Evolutionary conservation across 192 early-diverging fungal genomes (phyloP).

Genomic region (Coemansia sp.): DNA sequence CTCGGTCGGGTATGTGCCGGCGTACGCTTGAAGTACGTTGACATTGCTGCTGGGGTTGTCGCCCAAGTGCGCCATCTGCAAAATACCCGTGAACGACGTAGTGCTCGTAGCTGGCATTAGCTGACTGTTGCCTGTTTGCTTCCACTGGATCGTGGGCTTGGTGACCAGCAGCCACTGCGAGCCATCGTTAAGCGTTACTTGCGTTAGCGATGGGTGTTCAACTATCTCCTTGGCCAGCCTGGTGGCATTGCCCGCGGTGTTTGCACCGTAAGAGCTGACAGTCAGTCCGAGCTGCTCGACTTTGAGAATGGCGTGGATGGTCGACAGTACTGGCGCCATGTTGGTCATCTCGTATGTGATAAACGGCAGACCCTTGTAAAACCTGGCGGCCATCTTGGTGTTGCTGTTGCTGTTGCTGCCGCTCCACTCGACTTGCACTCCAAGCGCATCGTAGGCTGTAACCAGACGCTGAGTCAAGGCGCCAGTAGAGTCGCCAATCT

Average conservation of each 20-base stretch:
- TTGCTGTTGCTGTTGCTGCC: constrained; percentile 1
- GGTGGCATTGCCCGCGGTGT: constrained; percentile 1
- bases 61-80: constrained; percentile 57
- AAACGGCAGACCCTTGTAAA: constrained; percentile 60
- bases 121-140: constrained; percentile 18
- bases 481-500: constrained; percentile 19
- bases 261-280: constrained; percentile 23
- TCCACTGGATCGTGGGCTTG: constrained; percentile 47
- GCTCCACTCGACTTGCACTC: constrained; percentile 50
- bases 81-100: constrained; percentile 34
- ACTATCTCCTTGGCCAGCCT: constrained; percentile 22
- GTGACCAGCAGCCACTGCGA: constrained; percentile 54
- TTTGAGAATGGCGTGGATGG: constrained; percentile 48
- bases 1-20: constrained; percentile 50
- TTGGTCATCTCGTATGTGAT: constrained; percentile 47
- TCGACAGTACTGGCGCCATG: constrained; percentile 35
- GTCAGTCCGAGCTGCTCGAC: constrained; percentile 27
- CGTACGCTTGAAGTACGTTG: constrained; percentile 51
- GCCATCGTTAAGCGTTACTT: constrained; percentile 53
- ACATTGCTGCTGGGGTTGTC: constrained; percentile 36
- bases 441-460: constrained; percentile 40
- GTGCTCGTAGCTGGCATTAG: neutral
- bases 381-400: constrained; percentile 44
- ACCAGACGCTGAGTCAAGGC: constrained; percentile 39
- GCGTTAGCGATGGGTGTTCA: constrained; percentile 37